Conservation (phyloP, 495 filamentous ascomycete genomes). For the Aspergillus kassunensis region DNA sequence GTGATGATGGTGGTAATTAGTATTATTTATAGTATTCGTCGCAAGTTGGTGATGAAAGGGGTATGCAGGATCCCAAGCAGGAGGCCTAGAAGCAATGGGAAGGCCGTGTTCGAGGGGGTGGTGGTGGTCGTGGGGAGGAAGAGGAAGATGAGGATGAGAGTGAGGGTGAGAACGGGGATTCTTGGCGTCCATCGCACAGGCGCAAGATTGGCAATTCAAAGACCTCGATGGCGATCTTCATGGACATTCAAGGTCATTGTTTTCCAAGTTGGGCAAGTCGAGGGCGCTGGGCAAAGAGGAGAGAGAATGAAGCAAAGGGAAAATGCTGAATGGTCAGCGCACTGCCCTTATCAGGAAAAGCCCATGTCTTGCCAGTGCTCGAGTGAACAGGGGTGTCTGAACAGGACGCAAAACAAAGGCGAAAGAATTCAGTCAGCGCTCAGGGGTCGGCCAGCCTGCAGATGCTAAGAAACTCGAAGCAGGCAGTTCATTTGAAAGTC, state of each 20-base stretch:
- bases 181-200: conserved; percentile 35
- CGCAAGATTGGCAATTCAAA: conserved; percentile 18
- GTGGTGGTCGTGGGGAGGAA: conserved; percentile 23
- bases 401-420: not conserved
- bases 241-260: conserved; percentile 19
- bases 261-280: conserved; percentile 9
- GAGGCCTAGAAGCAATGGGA: conserved; percentile 26
- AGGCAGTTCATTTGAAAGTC: too few species aligned
- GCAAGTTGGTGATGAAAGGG: conserved; percentile 8
- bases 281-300: conserved; percentile 8
- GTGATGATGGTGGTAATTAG: conserved; percentile 11
- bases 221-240: conserved; percentile 21
- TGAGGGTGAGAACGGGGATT: conserved; percentile 18
- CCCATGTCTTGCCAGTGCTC: conserved; percentile 13
- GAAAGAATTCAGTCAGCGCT: too few species aligned
- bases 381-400: too few species aligned
- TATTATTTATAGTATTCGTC: conserved; percentile 1
- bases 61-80: conserved; percentile 16
- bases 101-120: conserved; percentile 26
- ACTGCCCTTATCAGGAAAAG: conserved; percentile 27
- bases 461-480: too few species aligned
- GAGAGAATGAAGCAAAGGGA: conserved; percentile 4
- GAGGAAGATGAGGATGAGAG: conserved; percentile 15
- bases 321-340: conserved; percentile 28
- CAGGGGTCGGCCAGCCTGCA: too few species aligned